Evolutionary conservation across 2,329 filamentous ascomycete species (phyloP), one percentile per base, ranked within the genome.

Genomic region (Thielaviopsis euricoi): DNA sequence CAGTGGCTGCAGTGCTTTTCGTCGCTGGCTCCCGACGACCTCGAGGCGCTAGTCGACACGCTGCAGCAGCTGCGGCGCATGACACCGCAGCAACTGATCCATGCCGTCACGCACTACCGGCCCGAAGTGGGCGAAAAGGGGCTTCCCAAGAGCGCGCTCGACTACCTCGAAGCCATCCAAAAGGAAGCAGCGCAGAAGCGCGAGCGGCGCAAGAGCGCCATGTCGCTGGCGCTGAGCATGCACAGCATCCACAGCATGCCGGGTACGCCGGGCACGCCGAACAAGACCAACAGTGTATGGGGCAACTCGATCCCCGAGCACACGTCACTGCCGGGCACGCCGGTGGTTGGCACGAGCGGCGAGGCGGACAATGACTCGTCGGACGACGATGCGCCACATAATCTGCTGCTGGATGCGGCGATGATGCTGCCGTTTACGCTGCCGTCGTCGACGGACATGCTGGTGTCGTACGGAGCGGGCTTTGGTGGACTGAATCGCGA

Each of bases 1-100:
- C 93, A 98, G 70, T 98, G 93, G 93, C 75, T 98, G 40, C 93
- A 98, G 68, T 96, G 90, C 69, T 97, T 97, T 70, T 97, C 93
- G 1, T 95, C 89, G 0, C 78, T 97, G 3, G 89, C 83, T 5
- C 72, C 75, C 12, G 89, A 97, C 66, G 90, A 97, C 66, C 74
- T 93, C 43, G 89, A 95, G 66, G 88, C 89, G 2, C 77, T 98
- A 17, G 83, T 95, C 29, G 87, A 83, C 17, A 98, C 93, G 0
- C 73, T 97, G 22, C 85, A 95, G 66, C 93, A 97, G 68, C 76
- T 98, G 48, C 89, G 89, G 62, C 79, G 85, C 48, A 75, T 98
- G 53, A 89, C 83, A 25, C 86, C 89, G 0, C 87, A 89, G 66
- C 93, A 98, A 68, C 77, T 98, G 49, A 82, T 97, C 46, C 93